phyloP scores from a whole-genome alignment of 495 filamentous ascomycete species.

The Parachaetomium inaequale region DNA sequence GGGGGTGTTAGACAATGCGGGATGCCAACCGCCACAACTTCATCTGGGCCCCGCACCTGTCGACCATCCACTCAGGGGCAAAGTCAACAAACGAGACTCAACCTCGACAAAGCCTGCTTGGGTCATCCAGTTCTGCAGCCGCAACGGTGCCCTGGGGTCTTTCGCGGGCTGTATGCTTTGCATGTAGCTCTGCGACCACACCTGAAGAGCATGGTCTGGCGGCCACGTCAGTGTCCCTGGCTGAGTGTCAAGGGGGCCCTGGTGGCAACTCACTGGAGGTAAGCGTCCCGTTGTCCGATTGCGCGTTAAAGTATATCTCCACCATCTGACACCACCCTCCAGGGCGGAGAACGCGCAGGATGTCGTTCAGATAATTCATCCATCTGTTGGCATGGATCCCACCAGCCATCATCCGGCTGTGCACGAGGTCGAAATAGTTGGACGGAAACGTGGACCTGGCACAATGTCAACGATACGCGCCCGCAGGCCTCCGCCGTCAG shows the following conservation, averaged over 20 bases:
- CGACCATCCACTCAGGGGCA: slow-evolving; percentile 74
- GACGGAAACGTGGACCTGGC: slow-evolving; percentile 65
- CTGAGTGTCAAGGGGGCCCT: not conserved
- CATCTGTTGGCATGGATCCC: slow-evolving; percentile 77
- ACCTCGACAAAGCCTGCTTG: slow-evolving; percentile 72
- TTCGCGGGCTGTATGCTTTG: slow-evolving; percentile 63
- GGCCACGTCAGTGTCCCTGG: slow-evolving; percentile 13
- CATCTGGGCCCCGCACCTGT: slow-evolving; percentile 48
- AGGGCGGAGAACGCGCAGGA: slow-evolving; percentile 52
- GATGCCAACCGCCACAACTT: slow-evolving; percentile 3
- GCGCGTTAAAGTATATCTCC: slow-evolving; percentile 82
- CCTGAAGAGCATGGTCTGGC: slow-evolving; percentile 62
- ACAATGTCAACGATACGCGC: slow-evolving; percentile 9
- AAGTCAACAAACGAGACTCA: slow-evolving; percentile 61
- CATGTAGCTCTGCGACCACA: slow-evolving; percentile 70
- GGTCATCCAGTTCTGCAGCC: slow-evolving; percentile 58
- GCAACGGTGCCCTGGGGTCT: slow-evolving; percentile 65
- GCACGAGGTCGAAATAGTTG: slow-evolving; percentile 84
- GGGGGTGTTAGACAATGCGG: slow-evolving; percentile 7
- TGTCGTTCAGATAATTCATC: slow-evolving; percentile 74
- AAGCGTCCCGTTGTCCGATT: slow-evolving; percentile 85
- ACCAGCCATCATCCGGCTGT: slow-evolving; percentile 74
- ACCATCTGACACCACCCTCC: slow-evolving; percentile 90
- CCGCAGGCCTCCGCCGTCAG: not conserved
- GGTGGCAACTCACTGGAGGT: slow-evolving; percentile 47